Evolutionary conservation across 1,284 basidiomycete species (phyloP), one percentile per base, ranked within the genome.

Genomic region (Apiotrichum montevideense): DNA sequence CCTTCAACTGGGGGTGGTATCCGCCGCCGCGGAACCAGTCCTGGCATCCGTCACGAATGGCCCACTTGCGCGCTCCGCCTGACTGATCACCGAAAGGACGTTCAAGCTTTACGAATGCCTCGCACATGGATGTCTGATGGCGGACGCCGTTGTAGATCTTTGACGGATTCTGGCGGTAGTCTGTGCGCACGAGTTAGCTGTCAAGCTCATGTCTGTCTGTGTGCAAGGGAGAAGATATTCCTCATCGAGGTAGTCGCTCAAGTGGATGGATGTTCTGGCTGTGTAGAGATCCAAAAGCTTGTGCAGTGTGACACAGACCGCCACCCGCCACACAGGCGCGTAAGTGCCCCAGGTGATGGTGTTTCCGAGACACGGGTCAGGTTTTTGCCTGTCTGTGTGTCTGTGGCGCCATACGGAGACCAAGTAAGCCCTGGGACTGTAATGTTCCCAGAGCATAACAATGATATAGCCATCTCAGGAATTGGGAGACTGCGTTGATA

Each of bases 61-160:
- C 73, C 76, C 76, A 77, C 56, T 73, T 73, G 44, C 74, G 68
- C 21, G 74, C 73, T 15, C 71, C 71, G 47, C 73, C 75, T 1
- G 69, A 71, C 59, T 75, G 74, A 58, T 76, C 74, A 15, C 76
- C 76, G 55, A 70, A 75, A 3, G 72, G 72, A 43, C 76, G 66
- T 35, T 70, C 67, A 8, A 76, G 68, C 59, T 76, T 75, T 57
- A 75, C 72, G 56, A 77, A 76, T 0, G 74, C 73, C 54, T 74
- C 72, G 65, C 70, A 75, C 68, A 73, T 72, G 47, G 74, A 76
- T 4, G 75, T 73, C 59, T 73, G 72, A 63, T 77, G 76, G 40
- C 76, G 69, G 33, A 77, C 71, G n/a, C 76, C 76, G 61, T 76
- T 76, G 71, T 77, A 77, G 54, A 77, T 70, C 61, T 76, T 72